Evolutionary conservation across 495 filamentous ascomycete species (phyloP).

Genomic region (Neurospora sp.): DNA sequence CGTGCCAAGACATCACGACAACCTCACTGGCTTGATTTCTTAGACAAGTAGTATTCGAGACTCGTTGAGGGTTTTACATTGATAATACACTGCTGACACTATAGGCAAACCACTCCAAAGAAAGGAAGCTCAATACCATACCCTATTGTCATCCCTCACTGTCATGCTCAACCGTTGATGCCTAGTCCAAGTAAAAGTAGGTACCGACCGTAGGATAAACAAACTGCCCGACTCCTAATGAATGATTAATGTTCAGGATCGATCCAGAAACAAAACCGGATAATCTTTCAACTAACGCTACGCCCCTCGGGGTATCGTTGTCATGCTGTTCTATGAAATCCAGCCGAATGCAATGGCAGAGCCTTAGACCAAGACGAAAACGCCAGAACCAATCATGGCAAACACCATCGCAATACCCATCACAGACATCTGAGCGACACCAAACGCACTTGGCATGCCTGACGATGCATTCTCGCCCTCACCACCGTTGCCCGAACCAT

Average conservation of each 20-base stretch:
- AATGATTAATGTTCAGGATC: not conserved
- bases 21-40: not conserved
- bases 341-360: not conserved
- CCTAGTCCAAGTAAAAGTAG: not conserved
- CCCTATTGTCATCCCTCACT: not conserved
- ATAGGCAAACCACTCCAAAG: not conserved
- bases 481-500: not conserved
- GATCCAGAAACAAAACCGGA: not conserved
- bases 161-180: not conserved
- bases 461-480: conserved; percentile 22
- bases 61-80: not conserved
- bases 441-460: conserved; percentile 21
- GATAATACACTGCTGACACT: not conserved
- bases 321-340: not conserved
- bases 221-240: not conserved
- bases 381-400: conserved; percentile 32
- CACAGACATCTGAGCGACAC: conserved; percentile 22
- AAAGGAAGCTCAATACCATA: not conserved
- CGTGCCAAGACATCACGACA: not conserved
- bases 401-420: conserved; percentile 27
- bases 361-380: conserved; percentile 22
- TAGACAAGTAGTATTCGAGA: not conserved
- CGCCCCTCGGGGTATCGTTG: not conserved
- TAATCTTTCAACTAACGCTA: not conserved
- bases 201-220: not conserved